Conservation (phyloP, 1,139 yeast species). For the Hemisphaericaspora xylofermentans region DNA sequence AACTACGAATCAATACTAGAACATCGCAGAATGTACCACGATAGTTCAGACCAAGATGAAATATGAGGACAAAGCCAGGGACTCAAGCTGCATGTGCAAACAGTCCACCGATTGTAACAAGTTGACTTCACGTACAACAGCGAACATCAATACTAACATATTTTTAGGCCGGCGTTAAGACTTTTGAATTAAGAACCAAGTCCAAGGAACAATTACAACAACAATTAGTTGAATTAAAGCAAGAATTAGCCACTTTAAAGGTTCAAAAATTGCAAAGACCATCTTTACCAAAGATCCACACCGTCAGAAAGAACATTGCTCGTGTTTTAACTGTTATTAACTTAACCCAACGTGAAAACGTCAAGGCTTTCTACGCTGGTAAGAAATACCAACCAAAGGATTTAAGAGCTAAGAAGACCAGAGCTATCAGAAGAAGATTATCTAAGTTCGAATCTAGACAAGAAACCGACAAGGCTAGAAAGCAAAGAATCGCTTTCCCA, state of each 20-base stretch:
- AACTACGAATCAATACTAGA: no score
- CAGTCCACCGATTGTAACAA: no score
- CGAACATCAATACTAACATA: conserved; percentile 20
- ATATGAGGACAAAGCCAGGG: neutral
- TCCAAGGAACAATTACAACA: conserved; percentile 95
- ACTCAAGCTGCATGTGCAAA: neutral
- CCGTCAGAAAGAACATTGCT: conserved; percentile 98
- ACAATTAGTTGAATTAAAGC: conserved; percentile 94
- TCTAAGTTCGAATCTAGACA: conserved; percentile 81
- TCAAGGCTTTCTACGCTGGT: conserved; percentile 93
- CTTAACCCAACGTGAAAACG: conserved; percentile 95
- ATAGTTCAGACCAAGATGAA: no score
- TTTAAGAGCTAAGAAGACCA: conserved; percentile 98
- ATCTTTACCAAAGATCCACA: conserved; percentile 91
- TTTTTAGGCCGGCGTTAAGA: conserved; percentile 80
- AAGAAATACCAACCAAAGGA: conserved; percentile 98
- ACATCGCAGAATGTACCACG: no score
- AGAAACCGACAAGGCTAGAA: conserved; percentile 86
- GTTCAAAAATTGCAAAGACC: conserved; percentile 93
- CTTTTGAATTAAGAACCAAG: conserved; percentile 96
- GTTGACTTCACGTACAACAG: no score
- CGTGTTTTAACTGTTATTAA: conserved; percentile 96
- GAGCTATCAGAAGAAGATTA: conserved; percentile 98
- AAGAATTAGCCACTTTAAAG: conserved; percentile 94
- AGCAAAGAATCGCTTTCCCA: conserved; percentile 95